Evolutionary conservation across 495 filamentous ascomycete species (phyloP).

Genomic region (Usnea hakonensis): DNA sequence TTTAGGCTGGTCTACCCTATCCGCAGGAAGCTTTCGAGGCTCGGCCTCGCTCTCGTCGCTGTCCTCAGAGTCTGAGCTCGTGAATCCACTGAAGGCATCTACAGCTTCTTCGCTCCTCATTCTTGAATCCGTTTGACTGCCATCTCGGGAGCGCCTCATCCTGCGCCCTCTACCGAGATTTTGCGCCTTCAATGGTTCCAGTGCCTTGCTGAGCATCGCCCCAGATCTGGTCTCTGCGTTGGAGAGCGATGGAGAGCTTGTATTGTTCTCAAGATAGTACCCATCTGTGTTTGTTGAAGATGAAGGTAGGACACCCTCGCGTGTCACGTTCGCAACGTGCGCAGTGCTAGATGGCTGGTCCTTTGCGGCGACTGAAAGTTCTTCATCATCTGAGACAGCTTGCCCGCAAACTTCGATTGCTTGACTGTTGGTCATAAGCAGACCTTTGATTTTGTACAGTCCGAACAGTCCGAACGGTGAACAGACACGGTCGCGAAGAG

Average conservation of each 20-base stretch:
- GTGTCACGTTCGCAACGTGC: background rate
- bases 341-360: background rate
- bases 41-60: background rate
- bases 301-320: background rate
- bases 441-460: background rate
- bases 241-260: background rate
- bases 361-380: too few species aligned
- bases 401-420: slow-evolving; percentile 1
- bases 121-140: background rate
- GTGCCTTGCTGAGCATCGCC: background rate
- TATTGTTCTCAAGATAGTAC: background rate
- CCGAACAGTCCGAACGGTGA: background rate
- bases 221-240: background rate
- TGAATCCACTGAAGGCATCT: background rate
- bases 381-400: background rate
- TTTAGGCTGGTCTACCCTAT: background rate
- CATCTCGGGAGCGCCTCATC: too few species aligned
- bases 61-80: background rate
- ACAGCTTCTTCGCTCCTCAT: background rate
- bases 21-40: background rate
- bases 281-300: background rate
- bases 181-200: background rate
- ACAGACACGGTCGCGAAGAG: background rate
- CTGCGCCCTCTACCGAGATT: background rate
- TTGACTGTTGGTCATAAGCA: background rate